Evolutionary conservation across 805 yeast species (phyloP), one percentile per base, ranked within the genome.

Genomic region (Suhomyces vadensis): DNA sequence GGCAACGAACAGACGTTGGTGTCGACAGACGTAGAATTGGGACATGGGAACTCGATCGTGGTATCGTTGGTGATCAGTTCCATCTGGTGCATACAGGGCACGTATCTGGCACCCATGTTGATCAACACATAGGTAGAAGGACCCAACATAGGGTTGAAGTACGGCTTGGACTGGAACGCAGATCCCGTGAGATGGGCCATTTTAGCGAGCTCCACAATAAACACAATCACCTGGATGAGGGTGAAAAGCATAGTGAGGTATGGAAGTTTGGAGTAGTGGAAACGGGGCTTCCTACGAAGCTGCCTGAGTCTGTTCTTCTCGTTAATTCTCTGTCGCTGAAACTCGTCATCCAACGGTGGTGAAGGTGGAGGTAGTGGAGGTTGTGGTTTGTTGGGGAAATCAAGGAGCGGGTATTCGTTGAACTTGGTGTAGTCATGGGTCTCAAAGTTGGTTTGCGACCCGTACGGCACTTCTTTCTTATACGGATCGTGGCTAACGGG

Each of bases 131-230:
- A 82, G 0, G 83, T 65, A 2, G 88, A 82, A 9, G 91, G 91
- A 1, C 91, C 91, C 21, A 85, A 58, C 90, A 85, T 84, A 5
- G 90, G 91, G 57, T 85, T 85, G 67, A 85, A 82, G 48, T 79
- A 77, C 4, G 91, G 91, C 52, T 81, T 61, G 0, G 87, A 81
- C 56, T 81, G 87, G 47, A 85, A 74, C 3, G 84, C 79, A 11
- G 77, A 71, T 2, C 87, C 87, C 0, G 90, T 84, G 35, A 78
- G 65, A 5, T 58, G 53, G 5, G 80, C 75, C 86, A 81, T 80
- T 44, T 65, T 67, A 8, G 69, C 75, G 26, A 85, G 61, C 58
- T 85, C 90, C 9, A 74, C 83, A 6, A 83, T 71, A 55, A 85
- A 85, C 6, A 85, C 83, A 6, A 63, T 61, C 4, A 79, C 53